These are phyloP conservation scores for Aspergillus carbonarius DNA, from an alignment of 2,329 filamentous ascomycete species.

Conservation along the genomic window DNA sequence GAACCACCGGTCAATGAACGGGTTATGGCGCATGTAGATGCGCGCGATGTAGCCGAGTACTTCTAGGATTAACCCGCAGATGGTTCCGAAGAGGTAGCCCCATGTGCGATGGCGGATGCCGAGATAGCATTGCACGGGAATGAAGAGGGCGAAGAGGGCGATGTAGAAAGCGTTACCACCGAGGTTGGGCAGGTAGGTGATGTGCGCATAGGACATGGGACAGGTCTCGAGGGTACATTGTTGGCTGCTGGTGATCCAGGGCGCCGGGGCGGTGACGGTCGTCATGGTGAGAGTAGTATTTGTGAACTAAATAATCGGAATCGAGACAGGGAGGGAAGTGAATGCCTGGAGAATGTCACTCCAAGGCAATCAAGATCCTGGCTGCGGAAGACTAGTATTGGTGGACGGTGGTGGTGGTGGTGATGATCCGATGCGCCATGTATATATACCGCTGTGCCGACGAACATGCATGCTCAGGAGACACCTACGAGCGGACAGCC, in stretches of 20 bases:
- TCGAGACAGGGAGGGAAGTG: too few relatives aligned
- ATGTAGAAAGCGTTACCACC: conserved; percentile 1
- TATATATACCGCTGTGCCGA: too few relatives aligned
- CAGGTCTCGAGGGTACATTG: background rate
- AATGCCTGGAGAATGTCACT: too few relatives aligned
- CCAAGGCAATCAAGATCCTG: too few relatives aligned
- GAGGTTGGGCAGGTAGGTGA: background rate
- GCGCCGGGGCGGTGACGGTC: background rate
- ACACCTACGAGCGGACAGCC: too few relatives aligned
- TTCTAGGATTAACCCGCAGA: background rate
- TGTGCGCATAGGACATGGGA: background rate
- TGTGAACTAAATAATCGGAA: too few relatives aligned
- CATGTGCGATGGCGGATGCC: background rate
- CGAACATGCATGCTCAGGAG: too few relatives aligned
- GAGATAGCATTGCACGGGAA: background rate
- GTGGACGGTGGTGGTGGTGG: too few relatives aligned
- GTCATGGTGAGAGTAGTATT: background rate
- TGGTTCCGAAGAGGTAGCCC: background rate
- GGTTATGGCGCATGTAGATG: conserved; percentile 1
- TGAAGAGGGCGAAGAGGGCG: background rate
- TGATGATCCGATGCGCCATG: too few relatives aligned
- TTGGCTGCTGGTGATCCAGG: background rate
- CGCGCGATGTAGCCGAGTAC: background rate
- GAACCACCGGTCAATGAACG: conserved; percentile 3
- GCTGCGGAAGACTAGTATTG: too few relatives aligned